Evolutionary conservation across 805 yeast genomes (phyloP).

Genomic region (Pichia paraexigua): DNA sequence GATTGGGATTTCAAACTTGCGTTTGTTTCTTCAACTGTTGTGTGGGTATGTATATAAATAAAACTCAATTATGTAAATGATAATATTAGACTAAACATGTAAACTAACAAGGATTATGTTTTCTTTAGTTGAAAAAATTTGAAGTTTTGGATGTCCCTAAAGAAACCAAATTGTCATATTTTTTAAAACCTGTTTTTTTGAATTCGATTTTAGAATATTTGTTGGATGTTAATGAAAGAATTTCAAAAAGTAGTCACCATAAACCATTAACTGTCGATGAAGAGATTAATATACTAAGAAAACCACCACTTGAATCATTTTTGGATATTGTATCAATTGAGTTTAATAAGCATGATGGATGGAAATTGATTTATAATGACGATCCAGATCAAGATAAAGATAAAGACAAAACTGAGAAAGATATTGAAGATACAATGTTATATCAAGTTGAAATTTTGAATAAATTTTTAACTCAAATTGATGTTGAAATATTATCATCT

Average conservation of each 20-base stretch:
- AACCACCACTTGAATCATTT: conserved; percentile 1
- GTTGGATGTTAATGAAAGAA: conserved; percentile 15
- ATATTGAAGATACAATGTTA: background rate
- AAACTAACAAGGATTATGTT: background rate
- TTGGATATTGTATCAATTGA: conserved; percentile 1
- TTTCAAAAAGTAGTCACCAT: conserved; percentile 1
- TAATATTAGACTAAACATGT: background rate
- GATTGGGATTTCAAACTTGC: conserved; percentile 2
- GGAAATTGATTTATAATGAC: background rate
- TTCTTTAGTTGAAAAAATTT: conserved; percentile 4
- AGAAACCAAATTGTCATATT: conserved; percentile 1
- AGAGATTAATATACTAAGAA: background rate
- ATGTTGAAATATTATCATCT: conserved; percentile 7
- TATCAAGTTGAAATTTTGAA: background rate
- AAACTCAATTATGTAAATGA: background rate
- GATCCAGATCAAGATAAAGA: background rate
- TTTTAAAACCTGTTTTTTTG: conserved; percentile 13
- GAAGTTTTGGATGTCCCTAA: conserved; percentile 5
- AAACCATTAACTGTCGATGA: background rate
- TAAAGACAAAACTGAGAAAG: background rate
- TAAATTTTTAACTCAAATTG: conserved; percentile 1
- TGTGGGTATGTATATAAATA: conserved; percentile 5
- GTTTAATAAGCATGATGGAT: conserved; percentile 1
- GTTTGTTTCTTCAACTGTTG: conserved; percentile 6
- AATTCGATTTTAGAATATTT: conserved; percentile 14